phyloP scores from a whole-genome alignment of 1,284 basidiomycete genomes.

The Spongiforma sp. region DNA sequence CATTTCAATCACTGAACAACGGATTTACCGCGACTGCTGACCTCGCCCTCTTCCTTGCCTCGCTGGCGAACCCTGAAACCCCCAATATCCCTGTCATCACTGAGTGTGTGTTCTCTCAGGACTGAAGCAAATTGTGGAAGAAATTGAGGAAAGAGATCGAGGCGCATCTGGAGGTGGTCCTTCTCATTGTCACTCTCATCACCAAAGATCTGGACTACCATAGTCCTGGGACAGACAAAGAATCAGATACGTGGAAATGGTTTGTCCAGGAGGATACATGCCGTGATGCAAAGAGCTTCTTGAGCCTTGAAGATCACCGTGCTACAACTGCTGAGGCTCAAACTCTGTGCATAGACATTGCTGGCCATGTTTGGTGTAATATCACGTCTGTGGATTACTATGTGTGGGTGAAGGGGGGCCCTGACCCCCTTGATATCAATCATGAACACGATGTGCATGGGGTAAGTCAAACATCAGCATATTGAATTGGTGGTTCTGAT shows the following conservation, averaged over 20 bases:
- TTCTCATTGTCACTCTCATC: not conserved
- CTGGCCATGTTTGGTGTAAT: not conserved
- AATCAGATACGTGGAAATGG: not conserved
- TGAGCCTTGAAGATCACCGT: not conserved
- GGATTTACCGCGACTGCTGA: not conserved
- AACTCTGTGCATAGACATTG: not conserved
- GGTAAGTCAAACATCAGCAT: not conserved
- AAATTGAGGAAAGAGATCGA: not conserved
- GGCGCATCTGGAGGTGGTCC: not conserved
- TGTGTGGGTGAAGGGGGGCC: not conserved
- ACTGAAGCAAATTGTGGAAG: not conserved
- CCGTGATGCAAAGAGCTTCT: not conserved
- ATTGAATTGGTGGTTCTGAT: not conserved
- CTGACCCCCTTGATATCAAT: not conserved
- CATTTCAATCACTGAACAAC: not conserved
- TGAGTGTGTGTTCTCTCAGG: not conserved
- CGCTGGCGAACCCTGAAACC: not conserved
- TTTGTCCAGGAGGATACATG: not conserved
- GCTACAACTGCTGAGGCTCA: not conserved
- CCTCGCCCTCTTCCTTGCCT: not conserved
- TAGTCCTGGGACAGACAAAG: not conserved
- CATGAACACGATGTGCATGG: not conserved
- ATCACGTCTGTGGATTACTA: not conserved
- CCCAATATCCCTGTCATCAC: not conserved
- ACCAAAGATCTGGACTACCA: not conserved